phyloP scores from a whole-genome alignment of 1,284 basidiomycete genomes.

The Mycosarcoma maydis region DNA sequence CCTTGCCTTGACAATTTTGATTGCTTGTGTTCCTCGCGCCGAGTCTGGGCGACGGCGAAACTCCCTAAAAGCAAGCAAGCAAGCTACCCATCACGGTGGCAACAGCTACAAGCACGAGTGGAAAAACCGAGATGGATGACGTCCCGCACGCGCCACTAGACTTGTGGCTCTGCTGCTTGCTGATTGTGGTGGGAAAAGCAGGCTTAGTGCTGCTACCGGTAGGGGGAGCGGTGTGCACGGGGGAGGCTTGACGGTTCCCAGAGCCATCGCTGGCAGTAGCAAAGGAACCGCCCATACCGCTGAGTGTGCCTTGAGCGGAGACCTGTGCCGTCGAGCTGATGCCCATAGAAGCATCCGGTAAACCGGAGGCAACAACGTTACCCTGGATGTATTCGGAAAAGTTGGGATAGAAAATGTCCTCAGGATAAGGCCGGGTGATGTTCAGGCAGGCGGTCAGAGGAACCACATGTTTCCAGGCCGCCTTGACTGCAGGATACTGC shows the following conservation, averaged over 20 bases:
- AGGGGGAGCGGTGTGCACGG: background rate
- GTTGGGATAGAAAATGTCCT: slow-evolving; percentile 65
- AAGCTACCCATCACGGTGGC: background rate
- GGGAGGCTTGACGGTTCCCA: background rate
- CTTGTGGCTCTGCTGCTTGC: background rate
- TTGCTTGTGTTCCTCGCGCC: no score
- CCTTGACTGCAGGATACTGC: slow-evolving; percentile 46
- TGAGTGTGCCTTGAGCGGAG: slow-evolving; percentile 9
- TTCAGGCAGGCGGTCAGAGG: slow-evolving; percentile 60
- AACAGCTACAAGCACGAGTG: background rate
- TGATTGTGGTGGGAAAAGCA: no score
- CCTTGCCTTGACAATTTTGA: no score
- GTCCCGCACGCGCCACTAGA: background rate
- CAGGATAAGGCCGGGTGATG: slow-evolving; percentile 68
- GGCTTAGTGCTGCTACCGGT: no score
- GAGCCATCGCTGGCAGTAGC: slow-evolving; percentile 3
- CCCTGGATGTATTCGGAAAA: slow-evolving; percentile 43
- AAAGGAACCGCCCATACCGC: slow-evolving; percentile 3
- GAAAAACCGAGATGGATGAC: background rate
- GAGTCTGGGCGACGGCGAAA: background rate
- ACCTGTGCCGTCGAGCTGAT: slow-evolving; percentile 13
- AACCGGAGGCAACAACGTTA: slow-evolving; percentile 36
- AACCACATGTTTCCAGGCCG: slow-evolving; percentile 54
- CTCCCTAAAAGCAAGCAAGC: background rate
- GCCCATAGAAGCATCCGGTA: slow-evolving; percentile 30